Base-by-base conservation (phyloP, 2,329 filamentous ascomycete species). In the Apiospora hydei region DNA sequence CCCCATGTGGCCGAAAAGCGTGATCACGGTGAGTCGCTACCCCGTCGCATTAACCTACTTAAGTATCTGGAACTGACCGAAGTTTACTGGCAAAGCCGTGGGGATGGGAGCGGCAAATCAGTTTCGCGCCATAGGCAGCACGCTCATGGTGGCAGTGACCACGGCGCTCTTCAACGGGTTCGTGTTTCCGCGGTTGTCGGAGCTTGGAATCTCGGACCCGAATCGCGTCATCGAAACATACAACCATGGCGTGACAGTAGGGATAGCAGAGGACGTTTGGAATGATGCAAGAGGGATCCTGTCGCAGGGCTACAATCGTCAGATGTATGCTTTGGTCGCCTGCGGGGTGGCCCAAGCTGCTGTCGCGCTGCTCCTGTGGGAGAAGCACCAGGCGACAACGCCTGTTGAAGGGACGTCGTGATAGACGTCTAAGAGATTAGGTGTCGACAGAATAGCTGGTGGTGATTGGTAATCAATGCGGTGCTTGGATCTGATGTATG, bases 41-140 rank as follows among this genome's bases (percentile, higher is more conserved):
- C 18, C 24, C 1, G 18, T 49, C 7, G 18, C 21, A 11, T 5
- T 5, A 8, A 49, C 21, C 46, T 44, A 44, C 18, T 10, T 10
- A n/a, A 49, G 21, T 24, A 18, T 46, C 13, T 16, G 14, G 44
- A 46, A 4, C 21, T 49, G 47, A 24, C 47, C 24, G 18, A n/a
- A 18, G n/a, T 18, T 18, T 18, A 21, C 16, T 3, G 44, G 4
- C 21, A 16, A 49, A 78, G 77, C 75, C 30, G 75, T 76, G n/a
- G 76, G 67, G 0, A 71, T 78, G 69, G 77, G 73, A 2, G 71
- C 75, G 0, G 76, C 71, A 2, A 44, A 69, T 1, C 77, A 78
- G 51, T 75, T 76, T n/a, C 71, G 76, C 21, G 72, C 74, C n/a
- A 77, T 78, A 49, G 77, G 77, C 2, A 69, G 77, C 16, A 26